Percentiles rank a stretch among this genome's conserved stretches.
phyloP scores from a whole-genome alignment of 768 basidiomycete species.

The Lactarius quietus region DNA sequence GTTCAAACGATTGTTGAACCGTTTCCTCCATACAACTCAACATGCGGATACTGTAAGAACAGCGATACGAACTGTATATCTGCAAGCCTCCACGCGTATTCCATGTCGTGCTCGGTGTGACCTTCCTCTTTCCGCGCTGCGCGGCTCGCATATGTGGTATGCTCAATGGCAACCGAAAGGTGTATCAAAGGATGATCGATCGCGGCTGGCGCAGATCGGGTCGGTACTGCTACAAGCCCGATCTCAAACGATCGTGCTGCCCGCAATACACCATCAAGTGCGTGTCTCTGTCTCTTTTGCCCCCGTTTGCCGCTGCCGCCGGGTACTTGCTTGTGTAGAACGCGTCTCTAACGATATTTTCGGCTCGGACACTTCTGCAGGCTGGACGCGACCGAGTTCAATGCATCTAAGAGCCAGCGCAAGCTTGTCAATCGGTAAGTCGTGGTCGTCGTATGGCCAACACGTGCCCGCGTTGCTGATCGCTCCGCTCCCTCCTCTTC shows the following conservation, averaged over 20 bases:
- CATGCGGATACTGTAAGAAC: conserved; percentile 15
- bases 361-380: conserved; percentile 34
- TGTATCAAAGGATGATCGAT: conserved; percentile 80
- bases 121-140: background rate
- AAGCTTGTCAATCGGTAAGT: conserved; percentile 67
- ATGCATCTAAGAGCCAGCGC: conserved; percentile 68
- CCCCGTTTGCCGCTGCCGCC: background rate
- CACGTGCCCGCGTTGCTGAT: background rate
- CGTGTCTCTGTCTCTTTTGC: too few species aligned
- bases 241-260: conserved; percentile 79
- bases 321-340: background rate
- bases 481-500: background rate
- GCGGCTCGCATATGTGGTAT: background rate
- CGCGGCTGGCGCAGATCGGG: conserved; percentile 84
- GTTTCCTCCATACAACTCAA: conserved; percentile 3
- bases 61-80: background rate
- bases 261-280: conserved; percentile 94
- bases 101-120: conserved; percentile 25
- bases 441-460: background rate
- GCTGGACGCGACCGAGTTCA: conserved; percentile 63
- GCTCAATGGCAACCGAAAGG: conserved; percentile 38
- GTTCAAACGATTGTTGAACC: conserved; percentile 11
- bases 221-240: conserved; percentile 83
- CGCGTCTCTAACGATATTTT: background rate
- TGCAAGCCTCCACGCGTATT: conserved; percentile 14